Percentiles rank a stretch among this genome's conserved stretches.
These are phyloP conservation scores for Acer campestre DNA, from an alignment of 345 rosid species.

Conservation along the genomic window DNA sequence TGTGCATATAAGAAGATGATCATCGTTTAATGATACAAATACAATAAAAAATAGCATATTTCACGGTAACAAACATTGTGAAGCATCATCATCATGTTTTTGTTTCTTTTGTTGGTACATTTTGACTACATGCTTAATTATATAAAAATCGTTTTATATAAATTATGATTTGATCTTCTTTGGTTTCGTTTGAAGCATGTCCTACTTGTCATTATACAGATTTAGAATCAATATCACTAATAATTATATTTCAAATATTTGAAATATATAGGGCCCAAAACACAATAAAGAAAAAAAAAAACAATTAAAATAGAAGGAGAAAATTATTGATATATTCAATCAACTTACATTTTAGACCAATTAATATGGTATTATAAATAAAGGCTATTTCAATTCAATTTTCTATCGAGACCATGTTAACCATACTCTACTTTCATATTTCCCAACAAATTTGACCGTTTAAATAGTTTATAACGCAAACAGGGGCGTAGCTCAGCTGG, in stretches of 20 bases:
- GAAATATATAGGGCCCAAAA: too few species aligned
- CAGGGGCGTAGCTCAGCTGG: too few species aligned
- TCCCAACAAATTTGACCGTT: too few species aligned
- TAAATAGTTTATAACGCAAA: too few species aligned
- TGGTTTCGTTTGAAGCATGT: background rate
- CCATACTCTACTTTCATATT: too few species aligned
- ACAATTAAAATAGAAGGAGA: background rate
- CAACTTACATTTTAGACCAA: too few species aligned
- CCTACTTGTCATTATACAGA: background rate
- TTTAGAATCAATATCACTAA: background rate
- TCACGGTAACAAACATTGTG: slow-evolving; percentile 12
- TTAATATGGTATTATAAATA: too few species aligned
- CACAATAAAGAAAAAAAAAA: too few species aligned
- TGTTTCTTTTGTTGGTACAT: slow-evolving; percentile 1
- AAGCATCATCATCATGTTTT: background rate
- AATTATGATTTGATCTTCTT: background rate
- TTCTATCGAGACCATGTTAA: too few species aligned
- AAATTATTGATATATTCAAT: background rate
- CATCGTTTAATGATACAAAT: background rate
- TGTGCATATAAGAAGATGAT: too few species aligned
- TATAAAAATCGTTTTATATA: background rate
- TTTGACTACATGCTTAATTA: background rate
- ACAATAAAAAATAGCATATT: background rate
- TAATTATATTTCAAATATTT: background rate
- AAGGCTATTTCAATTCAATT: too few species aligned